Conservation (phyloP, 164 flowering plant species). For the Vitis rotundifolia region DNA sequence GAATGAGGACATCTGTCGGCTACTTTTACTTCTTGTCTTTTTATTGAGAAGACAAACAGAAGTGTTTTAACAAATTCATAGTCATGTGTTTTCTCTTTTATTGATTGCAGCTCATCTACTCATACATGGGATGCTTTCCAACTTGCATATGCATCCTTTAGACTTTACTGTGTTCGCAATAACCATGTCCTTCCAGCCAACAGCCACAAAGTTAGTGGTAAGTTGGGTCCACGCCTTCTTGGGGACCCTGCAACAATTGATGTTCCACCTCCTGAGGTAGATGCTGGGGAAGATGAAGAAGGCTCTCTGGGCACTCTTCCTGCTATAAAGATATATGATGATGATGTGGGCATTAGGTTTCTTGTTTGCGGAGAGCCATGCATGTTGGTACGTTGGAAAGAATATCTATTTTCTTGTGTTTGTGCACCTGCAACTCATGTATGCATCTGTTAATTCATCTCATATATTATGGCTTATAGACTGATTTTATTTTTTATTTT, state of each 20-base stretch:
- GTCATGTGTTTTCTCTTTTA: constrained; percentile 1
- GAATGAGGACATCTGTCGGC: too few relatives aligned
- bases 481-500: not conserved
- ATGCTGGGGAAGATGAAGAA: constrained; percentile 64
- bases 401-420: not conserved
- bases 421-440: not conserved
- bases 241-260: constrained; percentile 81
- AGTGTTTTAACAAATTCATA: not conserved
- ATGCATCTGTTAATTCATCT: too few relatives aligned
- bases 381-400: constrained; percentile 49
- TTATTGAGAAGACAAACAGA: not conserved
- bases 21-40: too few relatives aligned
- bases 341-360: constrained; percentile 80
- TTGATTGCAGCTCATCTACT: constrained; percentile 65
- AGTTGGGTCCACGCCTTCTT: constrained; percentile 67
- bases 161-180: constrained; percentile 71
- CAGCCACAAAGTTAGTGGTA: constrained; percentile 37
- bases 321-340: constrained; percentile 83
- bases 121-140: constrained; percentile 98
- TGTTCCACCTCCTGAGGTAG: constrained; percentile 56
- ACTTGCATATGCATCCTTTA: constrained; percentile 87
- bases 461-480: not conserved
- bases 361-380: constrained; percentile 84
- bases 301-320: constrained; percentile 53
- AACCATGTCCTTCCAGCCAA: constrained; percentile 38